These are phyloP conservation scores for Chlamydomonas sphaeroides DNA, from an alignment of 139 green algal genomes.

Conservation along the genomic window DNA sequence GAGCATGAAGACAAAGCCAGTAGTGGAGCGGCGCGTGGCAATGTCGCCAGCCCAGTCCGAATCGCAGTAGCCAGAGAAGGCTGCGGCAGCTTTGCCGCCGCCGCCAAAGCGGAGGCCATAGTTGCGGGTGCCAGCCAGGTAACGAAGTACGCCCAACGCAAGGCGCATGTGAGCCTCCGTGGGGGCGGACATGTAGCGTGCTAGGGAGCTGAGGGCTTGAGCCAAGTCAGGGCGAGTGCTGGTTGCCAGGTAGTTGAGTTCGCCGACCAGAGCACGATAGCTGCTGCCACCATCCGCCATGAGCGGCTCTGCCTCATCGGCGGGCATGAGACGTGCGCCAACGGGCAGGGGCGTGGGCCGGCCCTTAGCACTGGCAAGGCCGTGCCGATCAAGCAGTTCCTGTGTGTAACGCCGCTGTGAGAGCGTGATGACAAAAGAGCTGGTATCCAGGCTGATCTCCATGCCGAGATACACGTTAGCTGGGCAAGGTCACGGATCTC, in stretches of 20 bases:
- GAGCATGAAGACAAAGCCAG: not conserved
- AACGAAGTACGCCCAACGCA: slow-evolving; percentile 41
- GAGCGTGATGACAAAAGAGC: not conserved
- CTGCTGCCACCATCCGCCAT: too few relatives aligned
- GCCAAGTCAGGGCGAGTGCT: slow-evolving; percentile 55
- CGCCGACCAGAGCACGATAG: too few relatives aligned
- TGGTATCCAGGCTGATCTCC: not conserved
- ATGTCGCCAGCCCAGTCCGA: slow-evolving; percentile 54
- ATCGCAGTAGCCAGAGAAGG: slow-evolving; percentile 61
- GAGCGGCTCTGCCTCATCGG: too few relatives aligned
- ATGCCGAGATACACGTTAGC: not conserved
- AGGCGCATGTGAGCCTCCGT: slow-evolving; percentile 46
- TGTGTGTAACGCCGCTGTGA: not conserved
- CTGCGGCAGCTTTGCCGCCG: not conserved
- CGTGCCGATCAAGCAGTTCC: not conserved
- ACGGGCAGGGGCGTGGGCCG: too few relatives aligned
- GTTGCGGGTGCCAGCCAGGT: slow-evolving; percentile 35
- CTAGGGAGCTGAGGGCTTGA: slow-evolving; percentile 43
- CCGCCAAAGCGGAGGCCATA: slow-evolving; percentile 21
- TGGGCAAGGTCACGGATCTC: not conserved
- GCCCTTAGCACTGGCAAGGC: not conserved
- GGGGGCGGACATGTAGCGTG: not conserved
- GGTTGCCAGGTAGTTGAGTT: slow-evolving; percentile 23
- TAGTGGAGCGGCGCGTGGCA: slow-evolving; percentile 41
- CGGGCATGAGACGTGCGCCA: too few relatives aligned